Evolutionary conservation across 768 basidiomycete species (phyloP).

Genomic region (Tulasnella sp.): DNA sequence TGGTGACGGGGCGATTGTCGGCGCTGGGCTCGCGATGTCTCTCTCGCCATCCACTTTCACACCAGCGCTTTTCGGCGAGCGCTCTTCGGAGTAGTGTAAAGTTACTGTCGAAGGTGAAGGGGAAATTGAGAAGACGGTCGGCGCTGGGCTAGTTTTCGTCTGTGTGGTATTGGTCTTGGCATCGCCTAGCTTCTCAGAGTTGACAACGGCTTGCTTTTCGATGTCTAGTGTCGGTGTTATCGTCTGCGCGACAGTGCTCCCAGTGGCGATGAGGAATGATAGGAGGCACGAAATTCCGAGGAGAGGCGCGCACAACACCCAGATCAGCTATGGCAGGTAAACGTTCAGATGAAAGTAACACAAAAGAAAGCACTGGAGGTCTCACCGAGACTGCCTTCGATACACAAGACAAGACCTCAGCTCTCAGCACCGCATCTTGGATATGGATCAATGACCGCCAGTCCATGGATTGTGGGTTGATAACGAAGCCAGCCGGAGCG

Average conservation of each 20-base stretch:
- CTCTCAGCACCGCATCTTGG: constrained; percentile 33
- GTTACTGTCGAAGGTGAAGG: no score
- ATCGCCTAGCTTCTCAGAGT: not conserved
- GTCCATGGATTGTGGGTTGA: constrained; percentile 40
- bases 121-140: no score
- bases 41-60: no score
- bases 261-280: constrained; percentile 4
- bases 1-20: not conserved
- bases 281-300: constrained; percentile 9
- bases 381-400: constrained; percentile 14
- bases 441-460: constrained; percentile 38
- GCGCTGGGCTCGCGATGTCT: not conserved
- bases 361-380: constrained; percentile 24
- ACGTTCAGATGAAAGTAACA: not conserved
- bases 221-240: not conserved
- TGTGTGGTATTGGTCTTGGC: not conserved
- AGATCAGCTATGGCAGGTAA: constrained; percentile 30
- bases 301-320: constrained; percentile 57
- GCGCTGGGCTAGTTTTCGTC: no score
- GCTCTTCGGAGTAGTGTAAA: no score
- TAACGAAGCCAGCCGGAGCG: constrained; percentile 40
- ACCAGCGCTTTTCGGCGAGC: no score
- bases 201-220: constrained; percentile 1
- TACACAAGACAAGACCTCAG: constrained; percentile 10
- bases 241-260: not conserved